Percentiles rank a stretch among this genome's conserved stretches.
phyloP scores from a whole-genome alignment of 2,329 filamentous ascomycete species.

The Fusarium scirpi region DNA sequence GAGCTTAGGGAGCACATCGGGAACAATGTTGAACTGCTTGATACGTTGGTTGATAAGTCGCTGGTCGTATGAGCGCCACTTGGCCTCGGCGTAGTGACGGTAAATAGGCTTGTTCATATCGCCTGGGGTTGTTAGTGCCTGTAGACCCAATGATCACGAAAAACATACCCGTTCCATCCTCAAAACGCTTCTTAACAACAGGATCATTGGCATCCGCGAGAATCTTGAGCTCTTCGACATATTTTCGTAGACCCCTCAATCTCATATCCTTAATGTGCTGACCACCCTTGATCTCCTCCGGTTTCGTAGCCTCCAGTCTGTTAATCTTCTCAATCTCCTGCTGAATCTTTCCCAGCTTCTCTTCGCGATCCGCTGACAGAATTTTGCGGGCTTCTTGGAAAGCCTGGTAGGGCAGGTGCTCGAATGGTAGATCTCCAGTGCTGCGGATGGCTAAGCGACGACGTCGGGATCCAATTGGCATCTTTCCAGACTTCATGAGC shows the following conservation, averaged over 20 bases:
- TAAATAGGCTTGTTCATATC: slow-evolving; percentile 98
- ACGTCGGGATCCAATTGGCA: slow-evolving; percentile 85
- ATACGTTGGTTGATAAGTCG: slow-evolving; percentile 87
- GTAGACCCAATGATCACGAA: not conserved
- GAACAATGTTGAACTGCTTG: slow-evolving; percentile 85
- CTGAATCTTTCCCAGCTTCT: slow-evolving; percentile 82
- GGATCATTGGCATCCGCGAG: slow-evolving; percentile 96
- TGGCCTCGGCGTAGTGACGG: slow-evolving; percentile 84
- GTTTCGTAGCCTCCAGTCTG: slow-evolving; percentile 70
- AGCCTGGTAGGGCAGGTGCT: slow-evolving; percentile 95
- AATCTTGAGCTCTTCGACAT: slow-evolving; percentile 86
- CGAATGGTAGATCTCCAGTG: slow-evolving; percentile 80
- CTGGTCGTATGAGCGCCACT: slow-evolving; percentile 88
- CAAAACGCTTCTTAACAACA: slow-evolving; percentile 90
- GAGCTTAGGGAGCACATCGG: slow-evolving; percentile 86
- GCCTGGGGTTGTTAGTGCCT: slow-evolving; percentile 62
- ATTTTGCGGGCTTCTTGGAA: slow-evolving; percentile 96
- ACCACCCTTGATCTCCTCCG: slow-evolving; percentile 70
- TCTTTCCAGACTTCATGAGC: slow-evolving; percentile 75
- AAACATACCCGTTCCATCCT: slow-evolving; percentile 82
- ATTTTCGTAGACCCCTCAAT: slow-evolving; percentile 75
- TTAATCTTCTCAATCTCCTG: slow-evolving; percentile 76
- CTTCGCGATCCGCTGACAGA: slow-evolving; percentile 79
- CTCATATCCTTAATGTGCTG: slow-evolving; percentile 73
- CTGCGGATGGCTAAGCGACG: slow-evolving; percentile 79